Conservation (phyloP, 306 rosid species). For the Cotoneaster glaucophyllus region DNA sequence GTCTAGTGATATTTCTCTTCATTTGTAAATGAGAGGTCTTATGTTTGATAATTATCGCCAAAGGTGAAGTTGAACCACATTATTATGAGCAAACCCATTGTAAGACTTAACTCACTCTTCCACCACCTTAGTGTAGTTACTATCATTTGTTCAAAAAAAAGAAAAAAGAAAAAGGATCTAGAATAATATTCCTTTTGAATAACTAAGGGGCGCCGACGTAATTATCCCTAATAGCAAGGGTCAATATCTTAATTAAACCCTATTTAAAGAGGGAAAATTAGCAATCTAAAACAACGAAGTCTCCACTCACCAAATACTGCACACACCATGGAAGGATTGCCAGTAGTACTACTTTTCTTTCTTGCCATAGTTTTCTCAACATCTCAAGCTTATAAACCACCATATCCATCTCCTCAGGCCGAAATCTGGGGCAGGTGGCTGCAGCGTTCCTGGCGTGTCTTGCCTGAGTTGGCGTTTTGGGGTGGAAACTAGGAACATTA, state of each 20-base stretch:
- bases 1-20: too few species aligned
- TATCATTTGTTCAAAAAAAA: too few species aligned
- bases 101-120: too few species aligned
- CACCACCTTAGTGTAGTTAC: too few species aligned
- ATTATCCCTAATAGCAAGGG: neutral
- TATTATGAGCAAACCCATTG: too few species aligned
- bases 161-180: too few species aligned
- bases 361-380: constrained; percentile 11
- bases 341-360: neutral
- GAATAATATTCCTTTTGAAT: too few species aligned
- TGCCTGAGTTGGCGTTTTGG: constrained; percentile 64
- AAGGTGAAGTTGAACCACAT: too few species aligned
- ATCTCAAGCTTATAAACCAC: constrained; percentile 11
- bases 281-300: neutral
- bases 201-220: neutral
- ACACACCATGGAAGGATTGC: neutral
- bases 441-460: neutral
- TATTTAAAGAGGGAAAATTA: neutral
- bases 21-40: too few species aligned
- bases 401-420: constrained; percentile 32
- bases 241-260: neutral
- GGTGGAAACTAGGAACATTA: constrained; percentile 46
- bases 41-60: too few species aligned
- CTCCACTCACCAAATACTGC: neutral
- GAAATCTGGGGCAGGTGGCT: constrained; percentile 12